Conservation (phyloP, 495 filamentous ascomycete species). For the Oidiodendron maius region DNA sequence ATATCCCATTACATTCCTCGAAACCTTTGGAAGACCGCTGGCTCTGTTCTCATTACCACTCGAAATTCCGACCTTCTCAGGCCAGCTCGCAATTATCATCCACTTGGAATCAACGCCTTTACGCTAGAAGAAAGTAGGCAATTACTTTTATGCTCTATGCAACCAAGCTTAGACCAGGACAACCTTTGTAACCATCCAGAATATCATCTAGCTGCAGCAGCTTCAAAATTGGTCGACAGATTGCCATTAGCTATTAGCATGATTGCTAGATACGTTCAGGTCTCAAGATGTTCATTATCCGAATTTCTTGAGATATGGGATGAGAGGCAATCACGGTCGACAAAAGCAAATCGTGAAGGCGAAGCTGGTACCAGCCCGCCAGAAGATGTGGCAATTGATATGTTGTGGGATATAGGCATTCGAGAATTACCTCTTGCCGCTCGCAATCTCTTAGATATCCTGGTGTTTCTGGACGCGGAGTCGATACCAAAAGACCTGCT, state of each 20-base stretch:
- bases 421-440: slow-evolving; percentile 15
- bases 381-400: slow-evolving; percentile 16
- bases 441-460: slow-evolving; percentile 19
- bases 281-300: too few relatives aligned
- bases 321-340: too few relatives aligned
- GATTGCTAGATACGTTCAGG: too few relatives aligned
- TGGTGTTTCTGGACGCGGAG: slow-evolving; percentile 22
- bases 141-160: not conserved
- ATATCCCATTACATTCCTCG: slow-evolving; percentile 16
- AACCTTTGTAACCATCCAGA: too few relatives aligned
- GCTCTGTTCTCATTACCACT: slow-evolving; percentile 20
- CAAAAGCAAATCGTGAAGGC: too few relatives aligned
- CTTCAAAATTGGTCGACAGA: too few relatives aligned
- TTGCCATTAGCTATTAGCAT: too few relatives aligned
- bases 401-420: slow-evolving; percentile 23
- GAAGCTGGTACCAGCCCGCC: too few relatives aligned
- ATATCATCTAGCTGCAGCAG: too few relatives aligned
- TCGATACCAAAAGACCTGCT: slow-evolving; percentile 19
- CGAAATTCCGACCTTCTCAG: slow-evolving; percentile 10
- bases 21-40: slow-evolving; percentile 12
- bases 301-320: too few relatives aligned
- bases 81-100: slow-evolving; percentile 3
- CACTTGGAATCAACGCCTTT: not conserved
- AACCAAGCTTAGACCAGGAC: not conserved
- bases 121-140: slow-evolving; percentile 2